Evolutionary conservation across 257 asterid species (phyloP).

Genomic region (Echium plantagineum): DNA sequence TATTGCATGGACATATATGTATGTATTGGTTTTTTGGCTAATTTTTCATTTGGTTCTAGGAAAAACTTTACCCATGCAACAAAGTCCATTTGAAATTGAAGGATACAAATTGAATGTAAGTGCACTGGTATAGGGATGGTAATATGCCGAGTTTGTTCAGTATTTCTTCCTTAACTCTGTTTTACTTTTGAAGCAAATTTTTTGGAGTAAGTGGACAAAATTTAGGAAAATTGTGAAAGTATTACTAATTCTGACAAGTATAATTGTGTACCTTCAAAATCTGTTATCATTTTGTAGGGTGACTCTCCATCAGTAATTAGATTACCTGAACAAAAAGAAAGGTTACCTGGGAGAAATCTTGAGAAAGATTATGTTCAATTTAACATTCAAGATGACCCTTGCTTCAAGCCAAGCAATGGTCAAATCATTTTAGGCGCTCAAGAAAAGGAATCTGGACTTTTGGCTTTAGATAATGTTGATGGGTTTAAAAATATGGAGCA

Average conservation of each 20-base stretch:
- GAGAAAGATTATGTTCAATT: slow-evolving; percentile 20
- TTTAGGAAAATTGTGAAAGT: not conserved
- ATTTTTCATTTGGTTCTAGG: slow-evolving; percentile 30
- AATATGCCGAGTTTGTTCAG: not conserved
- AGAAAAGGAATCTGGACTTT: slow-evolving; percentile 26
- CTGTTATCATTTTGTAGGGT: slow-evolving; percentile 31
- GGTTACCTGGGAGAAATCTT: slow-evolving; percentile 28
- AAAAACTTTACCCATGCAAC: slow-evolving; percentile 30
- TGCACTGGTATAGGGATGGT: slow-evolving; percentile 3
- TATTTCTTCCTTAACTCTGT: not conserved
- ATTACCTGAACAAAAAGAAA: slow-evolving; percentile 29
- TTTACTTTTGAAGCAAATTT: not conserved
- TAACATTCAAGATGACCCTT: slow-evolving; percentile 20
- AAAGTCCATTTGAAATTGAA: slow-evolving; percentile 32
- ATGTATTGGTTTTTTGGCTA: slow-evolving; percentile 7
- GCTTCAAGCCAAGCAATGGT: slow-evolving; percentile 29
- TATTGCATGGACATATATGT: slow-evolving; percentile 3
- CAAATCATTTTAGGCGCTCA: slow-evolving; percentile 27
- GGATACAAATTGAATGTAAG: slow-evolving; percentile 43
- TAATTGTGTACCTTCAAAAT: slow-evolving; percentile 3
- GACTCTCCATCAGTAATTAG: slow-evolving; percentile 22
- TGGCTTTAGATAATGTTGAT: slow-evolving; percentile 22
- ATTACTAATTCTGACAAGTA: not conserved
- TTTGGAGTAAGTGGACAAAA: not conserved
- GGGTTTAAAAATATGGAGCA: slow-evolving; percentile 20